Conservation (phyloP, 2,329 filamentous ascomycete species). For the Emmonsia crescens region DNA sequence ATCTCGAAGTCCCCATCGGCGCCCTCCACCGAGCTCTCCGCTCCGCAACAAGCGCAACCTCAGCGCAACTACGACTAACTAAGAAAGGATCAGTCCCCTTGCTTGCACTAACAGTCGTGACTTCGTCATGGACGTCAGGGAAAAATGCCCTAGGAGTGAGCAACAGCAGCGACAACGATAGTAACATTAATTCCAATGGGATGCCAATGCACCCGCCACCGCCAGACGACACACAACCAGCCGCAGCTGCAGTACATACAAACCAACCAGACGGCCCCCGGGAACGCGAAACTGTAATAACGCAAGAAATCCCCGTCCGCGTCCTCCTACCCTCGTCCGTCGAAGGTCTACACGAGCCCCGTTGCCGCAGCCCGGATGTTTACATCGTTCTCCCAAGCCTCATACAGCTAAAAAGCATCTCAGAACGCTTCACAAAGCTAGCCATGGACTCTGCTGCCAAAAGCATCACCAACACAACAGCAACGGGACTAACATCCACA, state of each 20-base stretch:
- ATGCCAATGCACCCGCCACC: constrained; percentile 12
- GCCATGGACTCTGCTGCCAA: constrained; percentile 38
- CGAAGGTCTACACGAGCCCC: constrained; percentile 88
- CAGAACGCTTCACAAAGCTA: constrained; percentile 87
- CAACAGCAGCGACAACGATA: constrained; percentile 12
- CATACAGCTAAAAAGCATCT: constrained; percentile 82
- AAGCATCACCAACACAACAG: constrained; percentile 13
- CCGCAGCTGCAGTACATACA: constrained; percentile 30
- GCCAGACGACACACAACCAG: background rate
- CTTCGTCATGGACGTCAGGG: constrained; percentile 35
- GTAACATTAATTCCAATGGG: background rate
- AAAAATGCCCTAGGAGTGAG: constrained; percentile 47
- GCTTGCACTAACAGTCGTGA: constrained; percentile 80
- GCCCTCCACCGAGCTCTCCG: constrained; percentile 84
- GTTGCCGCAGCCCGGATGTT: constrained; percentile 81
- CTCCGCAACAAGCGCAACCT: constrained; percentile 70
- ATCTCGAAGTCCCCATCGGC: constrained; percentile 85
- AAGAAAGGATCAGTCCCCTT: constrained; percentile 84
- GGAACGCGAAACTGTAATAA: constrained; percentile 83
- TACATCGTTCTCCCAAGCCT: constrained; percentile 84
- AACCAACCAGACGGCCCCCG: constrained; percentile 39
- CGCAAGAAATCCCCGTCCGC: constrained; percentile 90
- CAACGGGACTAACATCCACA: constrained; percentile 47
- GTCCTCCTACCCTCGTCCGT: constrained; percentile 75
- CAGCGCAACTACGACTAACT: constrained; percentile 76